phyloP scores from a whole-genome alignment of 2,329 filamentous ascomycete genomes.

The Alternaria sp. region DNA sequence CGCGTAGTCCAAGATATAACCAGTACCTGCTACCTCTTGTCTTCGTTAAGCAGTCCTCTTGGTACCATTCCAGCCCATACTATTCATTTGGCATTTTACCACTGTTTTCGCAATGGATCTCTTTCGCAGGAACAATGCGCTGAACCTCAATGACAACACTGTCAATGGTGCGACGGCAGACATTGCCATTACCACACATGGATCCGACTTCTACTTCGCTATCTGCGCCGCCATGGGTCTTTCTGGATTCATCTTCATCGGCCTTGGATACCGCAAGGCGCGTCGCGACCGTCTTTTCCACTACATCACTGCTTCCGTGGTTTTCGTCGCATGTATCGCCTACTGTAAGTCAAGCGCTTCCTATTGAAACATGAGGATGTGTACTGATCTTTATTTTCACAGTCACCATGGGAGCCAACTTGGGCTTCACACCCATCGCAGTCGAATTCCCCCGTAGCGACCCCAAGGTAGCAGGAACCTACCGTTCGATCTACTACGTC shows the following conservation, averaged over 20 bases:
- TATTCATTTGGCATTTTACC: neutral
- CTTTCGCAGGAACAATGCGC: conserved; percentile 26
- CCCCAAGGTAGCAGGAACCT: conserved; percentile 56
- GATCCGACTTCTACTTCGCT: conserved; percentile 69
- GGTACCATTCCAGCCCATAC: neutral
- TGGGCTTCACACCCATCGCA: conserved; percentile 68
- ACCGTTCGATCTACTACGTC: conserved; percentile 70
- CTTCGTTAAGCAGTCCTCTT: neutral
- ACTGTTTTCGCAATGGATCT: conserved; percentile 9
- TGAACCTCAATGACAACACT: conserved; percentile 43
- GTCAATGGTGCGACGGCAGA: conserved; percentile 57
- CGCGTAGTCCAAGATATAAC: neutral
- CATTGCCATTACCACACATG: conserved; percentile 64
- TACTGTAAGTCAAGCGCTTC: conserved; percentile 53
- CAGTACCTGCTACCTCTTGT: neutral
- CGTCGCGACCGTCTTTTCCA: conserved; percentile 66
- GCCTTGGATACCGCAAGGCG: conserved; percentile 59
- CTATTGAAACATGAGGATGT: neutral
- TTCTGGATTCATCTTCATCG: conserved; percentile 61
- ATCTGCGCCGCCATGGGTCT: conserved; percentile 66
- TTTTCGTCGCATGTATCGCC: conserved; percentile 65
- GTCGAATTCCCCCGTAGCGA: conserved; percentile 62
- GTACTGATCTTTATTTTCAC: neutral
- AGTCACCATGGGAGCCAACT: conserved; percentile 68
- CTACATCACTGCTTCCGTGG: conserved; percentile 66